phyloP scores from a whole-genome alignment of 306 rosid genomes.

The Erythrophleum fordii region DNA sequence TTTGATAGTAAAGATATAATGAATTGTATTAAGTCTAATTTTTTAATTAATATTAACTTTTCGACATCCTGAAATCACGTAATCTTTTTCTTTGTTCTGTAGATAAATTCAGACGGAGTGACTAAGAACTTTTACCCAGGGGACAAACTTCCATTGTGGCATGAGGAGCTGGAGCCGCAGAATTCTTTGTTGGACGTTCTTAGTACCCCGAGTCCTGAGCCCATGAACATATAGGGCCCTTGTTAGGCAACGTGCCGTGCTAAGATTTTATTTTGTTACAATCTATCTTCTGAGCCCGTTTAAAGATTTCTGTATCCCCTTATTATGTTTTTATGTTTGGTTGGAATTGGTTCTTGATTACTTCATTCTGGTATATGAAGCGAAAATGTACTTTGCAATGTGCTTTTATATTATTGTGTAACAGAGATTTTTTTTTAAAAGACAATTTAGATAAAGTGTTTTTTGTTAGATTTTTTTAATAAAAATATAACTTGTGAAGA shows the following conservation, averaged over 20 bases:
- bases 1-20: neutral
- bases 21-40: neutral
- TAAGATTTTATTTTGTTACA: neutral
- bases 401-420: neutral
- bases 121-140: slow-evolving; percentile 83
- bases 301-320: slow-evolving; percentile 16
- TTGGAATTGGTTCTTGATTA: slow-evolving; percentile 33
- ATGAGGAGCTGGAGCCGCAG: slow-evolving; percentile 87
- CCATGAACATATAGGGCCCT: slow-evolving; percentile 71
- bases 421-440: neutral
- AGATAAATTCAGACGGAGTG: slow-evolving; percentile 95
- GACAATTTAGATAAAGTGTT: neutral
- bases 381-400: neutral
- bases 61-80: neutral
- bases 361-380: neutral
- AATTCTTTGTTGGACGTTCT: slow-evolving; percentile 78
- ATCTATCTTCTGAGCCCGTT: slow-evolving; percentile 6
- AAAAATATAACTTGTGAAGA: neutral
- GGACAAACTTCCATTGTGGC: slow-evolving; percentile 86
- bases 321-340: slow-evolving; percentile 29
- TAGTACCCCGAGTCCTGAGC: slow-evolving; percentile 63
- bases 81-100: neutral
- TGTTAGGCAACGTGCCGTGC: slow-evolving; percentile 29
- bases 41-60: neutral
- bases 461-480: neutral